phyloP scores from a whole-genome alignment of 1,139 yeast genomes.

The Scheffersomyces lignicola region DNA sequence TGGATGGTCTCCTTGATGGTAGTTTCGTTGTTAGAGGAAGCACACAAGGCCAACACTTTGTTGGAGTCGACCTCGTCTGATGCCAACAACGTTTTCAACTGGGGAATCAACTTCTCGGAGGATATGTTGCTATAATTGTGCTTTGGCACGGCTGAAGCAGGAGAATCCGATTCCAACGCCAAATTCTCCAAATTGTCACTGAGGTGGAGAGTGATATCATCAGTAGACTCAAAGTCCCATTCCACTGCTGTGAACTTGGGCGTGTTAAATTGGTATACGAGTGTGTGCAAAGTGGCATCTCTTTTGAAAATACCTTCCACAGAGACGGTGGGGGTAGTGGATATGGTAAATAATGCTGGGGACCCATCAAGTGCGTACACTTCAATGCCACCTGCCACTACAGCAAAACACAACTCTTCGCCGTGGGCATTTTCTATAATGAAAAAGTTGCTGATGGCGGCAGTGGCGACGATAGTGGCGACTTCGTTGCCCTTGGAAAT shows the following conservation, averaged over 20 bases:
- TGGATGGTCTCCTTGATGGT: slow-evolving; percentile 32
- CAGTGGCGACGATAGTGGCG: no score
- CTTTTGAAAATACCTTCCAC: no score
- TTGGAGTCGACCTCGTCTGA: slow-evolving; percentile 9
- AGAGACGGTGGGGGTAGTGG: no score
- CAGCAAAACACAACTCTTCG: no score
- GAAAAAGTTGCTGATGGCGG: no score
- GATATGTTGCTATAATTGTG: slow-evolving; percentile 15
- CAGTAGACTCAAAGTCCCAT: slow-evolving; percentile 18
- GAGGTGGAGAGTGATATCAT: slow-evolving; percentile 15
- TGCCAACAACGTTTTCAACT: slow-evolving; percentile 18
- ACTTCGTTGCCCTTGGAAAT: no score
- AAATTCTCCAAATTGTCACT: slow-evolving; percentile 17
- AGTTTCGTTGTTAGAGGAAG: slow-evolving; percentile 31
- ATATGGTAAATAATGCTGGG: no score
- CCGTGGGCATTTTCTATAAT: no score
- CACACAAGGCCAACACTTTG: slow-evolving; percentile 28
- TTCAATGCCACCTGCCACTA: no score
- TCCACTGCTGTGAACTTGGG: slow-evolving; percentile 20
- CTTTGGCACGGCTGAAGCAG: slow-evolving; percentile 6
- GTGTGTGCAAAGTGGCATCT: no score
- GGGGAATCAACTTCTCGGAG: slow-evolving; percentile 23
- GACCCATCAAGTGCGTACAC: no score
- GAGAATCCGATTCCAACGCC: not conserved
- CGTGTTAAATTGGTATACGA: slow-evolving; percentile 35